Percentiles rank a stretch among this genome's conserved stretches.
Evolutionary conservation across 2,329 filamentous ascomycete genomes (phyloP).

Genomic region (Penicillium sp.): DNA sequence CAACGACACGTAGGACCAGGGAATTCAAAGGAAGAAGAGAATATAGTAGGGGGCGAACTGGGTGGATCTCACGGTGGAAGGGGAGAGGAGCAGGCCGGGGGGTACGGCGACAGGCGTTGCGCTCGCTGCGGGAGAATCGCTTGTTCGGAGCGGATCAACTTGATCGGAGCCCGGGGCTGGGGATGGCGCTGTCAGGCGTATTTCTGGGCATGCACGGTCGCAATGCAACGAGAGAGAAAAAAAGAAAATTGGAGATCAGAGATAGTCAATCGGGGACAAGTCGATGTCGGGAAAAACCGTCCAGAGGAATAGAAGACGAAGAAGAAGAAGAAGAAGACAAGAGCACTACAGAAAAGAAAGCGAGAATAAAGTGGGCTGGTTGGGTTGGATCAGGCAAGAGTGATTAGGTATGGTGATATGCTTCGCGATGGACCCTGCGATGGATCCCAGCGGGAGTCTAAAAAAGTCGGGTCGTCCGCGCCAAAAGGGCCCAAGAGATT

Average conservation of each 20-base stretch:
- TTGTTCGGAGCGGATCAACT: constrained; percentile 42
- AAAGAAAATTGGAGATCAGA: neutral
- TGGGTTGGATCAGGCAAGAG: constrained; percentile 3
- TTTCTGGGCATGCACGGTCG: constrained; percentile 36
- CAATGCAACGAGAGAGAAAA: neutral
- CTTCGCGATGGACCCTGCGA: constrained; percentile 23
- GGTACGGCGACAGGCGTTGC: constrained; percentile 24
- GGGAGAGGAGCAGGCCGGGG: constrained; percentile 23
- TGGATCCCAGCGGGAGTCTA: constrained; percentile 26
- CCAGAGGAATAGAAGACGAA: constrained; percentile 8
- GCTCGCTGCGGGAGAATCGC: constrained; percentile 36
- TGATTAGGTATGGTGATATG: constrained; percentile 12
- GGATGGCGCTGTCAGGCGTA: constrained; percentile 36
- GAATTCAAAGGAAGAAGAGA: constrained; percentile 11
- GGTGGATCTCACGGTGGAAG: constrained; percentile 33
- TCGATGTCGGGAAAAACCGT: neutral
- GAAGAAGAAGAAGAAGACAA: constrained; percentile 13
- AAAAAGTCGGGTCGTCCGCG: constrained; percentile 16
- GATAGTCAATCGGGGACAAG: neutral
- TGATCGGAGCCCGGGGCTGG: constrained; percentile 34
- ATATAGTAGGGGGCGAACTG: constrained; percentile 14
- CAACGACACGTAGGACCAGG: constrained; percentile 16
- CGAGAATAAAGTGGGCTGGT: constrained; percentile 1
- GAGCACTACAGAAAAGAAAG: neutral
- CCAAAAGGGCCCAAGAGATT: neutral